Evolutionary conservation across 108 stramenopile species (phyloP).

Genomic region (Hondaea fermentalgiana): DNA sequence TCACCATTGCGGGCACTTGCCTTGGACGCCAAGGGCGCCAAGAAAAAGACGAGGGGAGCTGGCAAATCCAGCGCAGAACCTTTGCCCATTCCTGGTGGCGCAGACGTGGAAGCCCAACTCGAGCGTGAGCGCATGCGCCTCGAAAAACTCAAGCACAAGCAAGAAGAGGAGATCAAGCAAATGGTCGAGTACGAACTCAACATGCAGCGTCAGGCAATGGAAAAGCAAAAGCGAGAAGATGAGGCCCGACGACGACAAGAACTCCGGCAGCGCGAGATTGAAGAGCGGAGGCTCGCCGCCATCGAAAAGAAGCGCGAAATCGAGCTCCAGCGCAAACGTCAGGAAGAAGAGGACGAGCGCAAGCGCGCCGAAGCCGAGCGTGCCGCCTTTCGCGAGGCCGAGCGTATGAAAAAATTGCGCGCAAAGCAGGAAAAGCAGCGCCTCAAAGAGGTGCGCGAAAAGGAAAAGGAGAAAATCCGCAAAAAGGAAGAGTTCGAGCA

Average conservation of each 20-base stretch:
- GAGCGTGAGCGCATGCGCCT: not conserved
- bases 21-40: not conserved
- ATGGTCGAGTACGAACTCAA: not conserved
- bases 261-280: not conserved
- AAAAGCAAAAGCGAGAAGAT: conserved; percentile 15
- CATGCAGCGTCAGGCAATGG: not conserved
- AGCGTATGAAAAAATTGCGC: conserved; percentile 25
- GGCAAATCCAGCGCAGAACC: not conserved
- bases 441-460: conserved; percentile 32
- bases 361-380: conserved; percentile 21
- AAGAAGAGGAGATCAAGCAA: conserved; percentile 20
- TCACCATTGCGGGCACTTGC: not conserved
- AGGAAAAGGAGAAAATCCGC: conserved; percentile 39
- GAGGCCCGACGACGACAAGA: not conserved
- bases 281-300: conserved; percentile 38
- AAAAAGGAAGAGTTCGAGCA: conserved; percentile 34
- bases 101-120: not conserved
- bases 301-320: conserved; percentile 28
- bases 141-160: conserved; percentile 12
- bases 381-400: not conserved
- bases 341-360: conserved; percentile 17
- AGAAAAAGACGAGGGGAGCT: not conserved
- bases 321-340: conserved; percentile 26
- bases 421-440: conserved; percentile 26
- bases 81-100: not conserved